phyloP scores from a whole-genome alignment of 192 early-diverging fungal genomes.

The Pilaira anomala region DNA sequence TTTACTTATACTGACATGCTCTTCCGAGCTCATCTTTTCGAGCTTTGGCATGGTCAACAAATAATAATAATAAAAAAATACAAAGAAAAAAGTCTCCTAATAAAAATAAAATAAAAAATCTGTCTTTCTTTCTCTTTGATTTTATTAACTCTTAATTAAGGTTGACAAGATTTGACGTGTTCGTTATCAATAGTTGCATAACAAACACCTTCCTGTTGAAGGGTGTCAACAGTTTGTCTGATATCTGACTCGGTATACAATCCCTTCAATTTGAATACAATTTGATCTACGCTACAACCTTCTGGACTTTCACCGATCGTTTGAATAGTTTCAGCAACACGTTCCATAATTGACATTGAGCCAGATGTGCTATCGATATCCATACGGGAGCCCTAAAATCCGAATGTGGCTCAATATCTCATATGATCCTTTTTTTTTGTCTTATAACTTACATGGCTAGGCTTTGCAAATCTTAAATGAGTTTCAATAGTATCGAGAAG shows the following conservation, averaged over 20 bases:
- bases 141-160: slow-evolving; percentile 6
- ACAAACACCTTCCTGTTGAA: slow-evolving; percentile 62
- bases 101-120: background rate
- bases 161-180: slow-evolving; percentile 51
- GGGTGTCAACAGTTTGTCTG: slow-evolving; percentile 44
- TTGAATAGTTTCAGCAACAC: slow-evolving; percentile 22
- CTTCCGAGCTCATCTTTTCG: slow-evolving; percentile 49
- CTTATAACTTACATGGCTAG: background rate
- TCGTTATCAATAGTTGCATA: slow-evolving; percentile 69
- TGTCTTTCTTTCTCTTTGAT: background rate
- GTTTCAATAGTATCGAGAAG: slow-evolving; percentile 63
- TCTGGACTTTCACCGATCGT: slow-evolving; percentile 26
- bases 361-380: no score
- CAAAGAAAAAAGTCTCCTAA: background rate
- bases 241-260: slow-evolving; percentile 10
- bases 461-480: slow-evolving; percentile 57
- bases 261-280: slow-evolving; percentile 28
- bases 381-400: no score
- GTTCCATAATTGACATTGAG: background rate
- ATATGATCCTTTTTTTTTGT: no score
- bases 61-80: slow-evolving; percentile 2
- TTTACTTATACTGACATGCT: slow-evolving; percentile 56
- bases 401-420: no score
- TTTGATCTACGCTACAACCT: slow-evolving; percentile 45
- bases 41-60: slow-evolving; percentile 29